Evolutionary conservation across 345 rosid species (phyloP).

Genomic region (Sisymbrium altissimum): DNA sequence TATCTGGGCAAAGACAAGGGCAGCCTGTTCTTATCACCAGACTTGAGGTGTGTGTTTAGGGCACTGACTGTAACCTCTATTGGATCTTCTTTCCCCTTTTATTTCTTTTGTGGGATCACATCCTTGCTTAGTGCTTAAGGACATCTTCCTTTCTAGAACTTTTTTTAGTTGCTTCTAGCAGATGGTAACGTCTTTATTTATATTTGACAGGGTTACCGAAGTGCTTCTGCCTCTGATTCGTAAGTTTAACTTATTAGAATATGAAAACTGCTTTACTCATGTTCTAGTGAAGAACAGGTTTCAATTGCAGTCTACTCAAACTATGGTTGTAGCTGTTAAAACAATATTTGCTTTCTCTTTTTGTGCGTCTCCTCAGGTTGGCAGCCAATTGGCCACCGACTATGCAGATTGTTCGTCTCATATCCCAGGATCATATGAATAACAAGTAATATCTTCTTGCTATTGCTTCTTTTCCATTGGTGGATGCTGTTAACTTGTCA

Average conservation of each 20-base stretch:
- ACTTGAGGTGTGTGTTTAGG: slow-evolving; percentile 72
- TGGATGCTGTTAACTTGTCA: slow-evolving; percentile 20
- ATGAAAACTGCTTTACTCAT: not conserved
- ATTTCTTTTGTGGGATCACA: not conserved
- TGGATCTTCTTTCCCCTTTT: not conserved
- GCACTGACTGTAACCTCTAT: not conserved
- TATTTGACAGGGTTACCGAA: slow-evolving; percentile 83
- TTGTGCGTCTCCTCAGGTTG: slow-evolving; percentile 54
- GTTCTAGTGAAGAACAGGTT: not conserved
- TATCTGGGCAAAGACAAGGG: slow-evolving; percentile 94
- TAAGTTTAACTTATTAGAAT: slow-evolving; percentile 41
- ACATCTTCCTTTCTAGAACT: slow-evolving; percentile 1
- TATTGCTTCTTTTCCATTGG: slow-evolving; percentile 16
- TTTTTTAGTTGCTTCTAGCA: slow-evolving; percentile 3
- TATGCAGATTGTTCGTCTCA: slow-evolving; percentile 96
- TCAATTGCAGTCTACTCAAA: not conserved
- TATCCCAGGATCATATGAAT: slow-evolving; percentile 97
- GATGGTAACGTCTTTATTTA: slow-evolving; percentile 21
- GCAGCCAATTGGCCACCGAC: slow-evolving; percentile 94
- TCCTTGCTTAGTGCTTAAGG: not conserved
- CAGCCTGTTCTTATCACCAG: slow-evolving; percentile 96
- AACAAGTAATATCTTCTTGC: slow-evolving; percentile 59
- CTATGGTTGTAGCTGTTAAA: not conserved
- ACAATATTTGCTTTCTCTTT: not conserved
- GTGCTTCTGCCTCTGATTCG: slow-evolving; percentile 84